Base-by-base conservation (phyloP, 495 filamentous ascomycete species). In the Parathielavia hyrcaniae region DNA sequence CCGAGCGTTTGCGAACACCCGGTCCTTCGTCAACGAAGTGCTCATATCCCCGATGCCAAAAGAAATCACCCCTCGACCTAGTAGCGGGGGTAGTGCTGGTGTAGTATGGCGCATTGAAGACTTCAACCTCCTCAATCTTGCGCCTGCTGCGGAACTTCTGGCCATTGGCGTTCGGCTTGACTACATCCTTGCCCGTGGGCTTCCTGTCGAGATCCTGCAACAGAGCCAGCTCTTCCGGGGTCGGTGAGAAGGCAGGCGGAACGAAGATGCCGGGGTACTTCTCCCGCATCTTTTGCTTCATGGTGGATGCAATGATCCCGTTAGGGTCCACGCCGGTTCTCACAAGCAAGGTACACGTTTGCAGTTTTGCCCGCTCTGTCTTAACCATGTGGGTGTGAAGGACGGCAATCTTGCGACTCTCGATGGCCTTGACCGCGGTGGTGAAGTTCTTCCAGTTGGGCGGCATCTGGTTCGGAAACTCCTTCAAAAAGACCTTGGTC, bases 401-500 rank as follows among this genome's bases (percentile, higher is more conserved):
- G 16, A 53, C 43, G 9, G 64, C 65, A 16, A 50, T 22, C 22
- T 68, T 66, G 8, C 63, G 61, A 13, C 44, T 50, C 20, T 71
- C 63, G 14, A 73, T 26, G 5, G 48, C 55, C 43, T 62, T 66
- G 23, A 93, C 71, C 0, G 84, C 74, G 6, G 71, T 75, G 34
- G 75, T 77, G 38, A 64, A 75, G 14, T 72, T 67, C 57, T 68
- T 68, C 61, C 65, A 69, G 9, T 63, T 70, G 2, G 67, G 65
- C n/a, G 69, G 69, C 43, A 53, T 46, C 45, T 67, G 67, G 8
- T 57, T 59, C 78, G 64, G 30, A 77, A 71, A 71, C 39, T 62
- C 58, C n/a, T 86, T 59, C 67, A 71, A 52, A 69, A 75, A 70
- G 79, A 83, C 71, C 57, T 84, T 83, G 26, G 76, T 70, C 83